Evolutionary conservation across 768 basidiomycete species (phyloP).

Genomic region (Boletus subcaerulescens): DNA sequence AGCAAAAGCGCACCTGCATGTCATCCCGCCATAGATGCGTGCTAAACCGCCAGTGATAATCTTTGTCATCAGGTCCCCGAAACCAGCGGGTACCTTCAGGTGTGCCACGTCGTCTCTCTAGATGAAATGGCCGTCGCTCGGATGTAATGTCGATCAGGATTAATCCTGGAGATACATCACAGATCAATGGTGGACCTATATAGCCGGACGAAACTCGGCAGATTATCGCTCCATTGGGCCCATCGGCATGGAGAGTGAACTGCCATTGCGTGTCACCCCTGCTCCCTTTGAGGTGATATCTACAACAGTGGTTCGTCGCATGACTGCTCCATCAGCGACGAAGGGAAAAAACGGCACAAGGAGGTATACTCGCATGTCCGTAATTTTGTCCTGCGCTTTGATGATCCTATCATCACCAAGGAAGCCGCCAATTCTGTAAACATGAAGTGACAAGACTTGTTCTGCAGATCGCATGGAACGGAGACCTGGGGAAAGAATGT

Average conservation of each 20-base stretch:
- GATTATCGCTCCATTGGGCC: conserved; percentile 17
- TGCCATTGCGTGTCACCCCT: conserved; percentile 20
- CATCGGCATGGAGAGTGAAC: conserved; percentile 16
- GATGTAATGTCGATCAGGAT: conserved; percentile 15
- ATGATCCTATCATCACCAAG: conserved; percentile 25
- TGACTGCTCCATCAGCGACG: not conserved
- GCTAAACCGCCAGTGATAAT: conserved; percentile 21
- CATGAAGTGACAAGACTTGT: conserved; percentile 19
- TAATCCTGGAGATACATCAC: conserved; percentile 2
- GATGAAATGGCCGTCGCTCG: conserved; percentile 2
- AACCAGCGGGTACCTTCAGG: conserved; percentile 21
- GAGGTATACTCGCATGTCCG: conserved; percentile 14
- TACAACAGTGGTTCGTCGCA: not conserved
- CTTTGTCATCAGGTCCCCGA: conserved; percentile 19
- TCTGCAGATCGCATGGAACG: conserved; percentile 2
- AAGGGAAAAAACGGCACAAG: not conserved
- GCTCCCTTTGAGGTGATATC: conserved; percentile 23
- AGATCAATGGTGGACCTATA: conserved; percentile 11
- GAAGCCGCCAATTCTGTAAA: conserved; percentile 25
- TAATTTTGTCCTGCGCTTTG: conserved; percentile 25
- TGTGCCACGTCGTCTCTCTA: conserved; percentile 11
- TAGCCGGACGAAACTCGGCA: conserved; percentile 24
- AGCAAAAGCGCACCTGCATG: conserved; percentile 21
- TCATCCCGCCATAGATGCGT: conserved; percentile 11
- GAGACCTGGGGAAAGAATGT: not conserved